Conservation (phyloP, 495 filamentous ascomycete genomes). For the Penicillium macrosclerotiorum region DNA sequence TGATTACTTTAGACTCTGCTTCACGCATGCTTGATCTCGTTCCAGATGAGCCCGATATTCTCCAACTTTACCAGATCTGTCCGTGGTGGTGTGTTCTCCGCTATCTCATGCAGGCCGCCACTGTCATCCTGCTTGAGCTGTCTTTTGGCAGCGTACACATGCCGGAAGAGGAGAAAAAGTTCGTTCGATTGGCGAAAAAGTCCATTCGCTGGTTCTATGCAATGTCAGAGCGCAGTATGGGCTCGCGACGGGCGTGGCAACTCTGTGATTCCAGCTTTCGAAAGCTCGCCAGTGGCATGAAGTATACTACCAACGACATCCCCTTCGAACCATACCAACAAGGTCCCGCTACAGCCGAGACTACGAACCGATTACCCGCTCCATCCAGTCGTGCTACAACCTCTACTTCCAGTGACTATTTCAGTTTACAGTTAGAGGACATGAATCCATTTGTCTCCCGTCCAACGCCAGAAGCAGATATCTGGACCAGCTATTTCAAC, state of each 20-base stretch:
- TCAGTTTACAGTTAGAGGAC: conserved; percentile 12
- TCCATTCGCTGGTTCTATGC: conserved; percentile 54
- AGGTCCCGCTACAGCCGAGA: background rate
- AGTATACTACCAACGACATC: conserved; percentile 36
- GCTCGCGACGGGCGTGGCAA: conserved; percentile 54
- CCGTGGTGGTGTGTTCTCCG: conserved; percentile 69
- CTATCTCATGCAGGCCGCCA: conserved; percentile 60
- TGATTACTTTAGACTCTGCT: conserved; percentile 54
- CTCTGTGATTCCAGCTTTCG: conserved; percentile 23
- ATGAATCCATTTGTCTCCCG: conserved; percentile 9
- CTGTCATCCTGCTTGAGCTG: conserved; percentile 60
- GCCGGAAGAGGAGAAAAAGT: conserved; percentile 43
- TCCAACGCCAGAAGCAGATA: conserved; percentile 8
- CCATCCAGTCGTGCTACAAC: background rate
- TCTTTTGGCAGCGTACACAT: conserved; percentile 55
- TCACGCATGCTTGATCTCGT: conserved; percentile 52
- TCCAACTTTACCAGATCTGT: conserved; percentile 49
- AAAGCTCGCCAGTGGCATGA: conserved; percentile 29
- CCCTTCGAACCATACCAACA: conserved; percentile 20
- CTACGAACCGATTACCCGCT: background rate
- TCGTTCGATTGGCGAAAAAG: conserved; percentile 52
- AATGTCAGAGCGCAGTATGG: conserved; percentile 51
- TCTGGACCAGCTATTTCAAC: conserved; percentile 19
- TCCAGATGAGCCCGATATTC: conserved; percentile 40
- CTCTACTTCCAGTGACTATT: conserved; percentile 9